Evolutionary conservation across 495 filamentous ascomycete genomes (phyloP).

Genomic region (Tuber calosporum): DNA sequence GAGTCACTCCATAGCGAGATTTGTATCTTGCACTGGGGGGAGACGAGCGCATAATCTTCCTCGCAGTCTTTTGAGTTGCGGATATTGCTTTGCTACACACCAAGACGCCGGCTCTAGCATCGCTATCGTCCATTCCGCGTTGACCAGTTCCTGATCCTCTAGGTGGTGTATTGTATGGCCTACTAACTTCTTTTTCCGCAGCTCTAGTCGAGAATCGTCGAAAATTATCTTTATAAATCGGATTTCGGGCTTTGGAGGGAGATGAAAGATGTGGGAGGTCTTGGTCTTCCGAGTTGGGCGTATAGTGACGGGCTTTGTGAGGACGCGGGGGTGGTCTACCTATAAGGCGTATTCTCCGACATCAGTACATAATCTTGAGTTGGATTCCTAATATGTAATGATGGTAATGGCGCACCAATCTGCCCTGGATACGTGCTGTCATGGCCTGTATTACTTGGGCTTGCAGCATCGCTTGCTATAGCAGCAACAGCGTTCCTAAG

Average conservation of each 20-base stretch:
- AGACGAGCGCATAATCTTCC: conserved; percentile 14
- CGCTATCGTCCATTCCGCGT: conserved; percentile 7
- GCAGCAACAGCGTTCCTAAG: not conserved
- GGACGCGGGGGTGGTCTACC: conserved; percentile 16
- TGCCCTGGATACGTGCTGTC: not conserved
- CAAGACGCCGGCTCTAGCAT: conserved; percentile 7
- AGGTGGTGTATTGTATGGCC: conserved; percentile 5
- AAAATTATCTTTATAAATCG: conserved; percentile 10
- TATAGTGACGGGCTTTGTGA: conserved; percentile 12
- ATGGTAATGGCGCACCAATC: not conserved
- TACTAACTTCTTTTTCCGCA: conserved; percentile 6
- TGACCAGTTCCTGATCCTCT: not conserved
- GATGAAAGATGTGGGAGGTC: conserved; percentile 11
- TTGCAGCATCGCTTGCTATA: not conserved
- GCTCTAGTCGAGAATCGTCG: conserved; percentile 4
- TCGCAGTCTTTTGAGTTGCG: conserved; percentile 17
- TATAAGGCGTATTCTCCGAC: conserved; percentile 8
- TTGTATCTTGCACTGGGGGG: conserved; percentile 6
- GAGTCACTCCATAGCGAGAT: not conserved
- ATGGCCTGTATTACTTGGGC: not conserved
- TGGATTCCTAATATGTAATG: conserved; percentile 6
- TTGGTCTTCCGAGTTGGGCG: not conserved
- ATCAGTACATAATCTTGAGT: conserved; percentile 3
- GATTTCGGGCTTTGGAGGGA: conserved; percentile 13
- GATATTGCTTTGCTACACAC: conserved; percentile 11